phyloP scores from a whole-genome alignment of 2,329 filamentous ascomycete species.

The Fonsecaea monophora region DNA sequence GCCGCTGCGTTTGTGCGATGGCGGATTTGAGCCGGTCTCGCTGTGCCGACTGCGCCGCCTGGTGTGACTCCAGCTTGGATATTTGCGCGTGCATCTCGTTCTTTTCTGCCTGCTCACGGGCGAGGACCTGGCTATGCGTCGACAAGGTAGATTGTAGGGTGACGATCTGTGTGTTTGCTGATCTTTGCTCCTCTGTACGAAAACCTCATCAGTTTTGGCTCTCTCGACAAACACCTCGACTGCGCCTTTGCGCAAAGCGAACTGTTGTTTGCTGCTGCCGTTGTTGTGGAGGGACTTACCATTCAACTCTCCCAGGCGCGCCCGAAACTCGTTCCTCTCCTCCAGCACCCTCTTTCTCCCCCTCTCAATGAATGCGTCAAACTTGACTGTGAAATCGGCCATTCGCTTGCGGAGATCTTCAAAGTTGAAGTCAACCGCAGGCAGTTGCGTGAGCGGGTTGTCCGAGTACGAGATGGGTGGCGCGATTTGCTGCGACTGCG shows the following conservation, averaged over 20 bases:
- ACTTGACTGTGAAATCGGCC: conserved; percentile 86
- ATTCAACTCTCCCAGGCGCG: conserved; percentile 87
- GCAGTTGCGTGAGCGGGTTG: conserved; percentile 58
- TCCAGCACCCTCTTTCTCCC: conserved; percentile 88
- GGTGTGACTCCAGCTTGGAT: conserved; percentile 61
- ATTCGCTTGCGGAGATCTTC: conserved; percentile 94
- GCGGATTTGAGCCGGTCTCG: conserved; percentile 64
- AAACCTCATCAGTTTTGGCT: neutral
- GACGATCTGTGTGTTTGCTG: conserved; percentile 70
- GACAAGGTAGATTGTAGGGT: conserved; percentile 56
- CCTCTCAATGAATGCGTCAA: conserved; percentile 92
- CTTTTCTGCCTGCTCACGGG: conserved; percentile 56
- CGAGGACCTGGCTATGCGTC: conserved; percentile 36
- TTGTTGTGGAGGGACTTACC: conserved; percentile 60
- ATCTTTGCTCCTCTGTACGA: conserved; percentile 77
- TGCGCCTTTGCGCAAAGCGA: no score
- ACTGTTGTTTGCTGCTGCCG: no score
- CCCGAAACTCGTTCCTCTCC: conserved; percentile 91
- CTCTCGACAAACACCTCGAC: neutral
- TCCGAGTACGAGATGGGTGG: conserved; percentile 36
- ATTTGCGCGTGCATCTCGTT: conserved; percentile 68
- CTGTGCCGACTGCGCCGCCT: conserved; percentile 61
- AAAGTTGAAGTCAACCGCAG: conserved; percentile 93
- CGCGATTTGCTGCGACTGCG: conserved; percentile 34
- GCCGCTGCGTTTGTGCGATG: conserved; percentile 58